Percentiles rank a stretch among this genome's conserved stretches.
Conservation (phyloP, 2,329 filamentous ascomycete species). For the Epichloe sibirici region DNA sequence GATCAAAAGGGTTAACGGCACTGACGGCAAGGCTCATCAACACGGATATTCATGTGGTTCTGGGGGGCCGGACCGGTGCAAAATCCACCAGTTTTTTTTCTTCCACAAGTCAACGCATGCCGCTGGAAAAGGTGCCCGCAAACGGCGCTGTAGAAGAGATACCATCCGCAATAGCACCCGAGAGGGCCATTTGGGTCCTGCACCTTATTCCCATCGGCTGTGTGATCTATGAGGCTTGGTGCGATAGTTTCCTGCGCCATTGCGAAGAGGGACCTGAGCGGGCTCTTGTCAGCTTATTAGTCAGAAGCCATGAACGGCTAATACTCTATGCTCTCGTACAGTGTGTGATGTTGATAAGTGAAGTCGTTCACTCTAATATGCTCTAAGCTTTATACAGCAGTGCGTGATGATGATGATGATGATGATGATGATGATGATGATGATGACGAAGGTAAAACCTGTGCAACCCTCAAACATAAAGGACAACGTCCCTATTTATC, state of each 20-base stretch:
- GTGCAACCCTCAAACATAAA: too few species aligned
- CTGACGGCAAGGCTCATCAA: neutral
- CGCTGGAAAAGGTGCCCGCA: neutral
- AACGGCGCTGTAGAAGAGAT: neutral
- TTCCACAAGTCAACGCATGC: neutral
- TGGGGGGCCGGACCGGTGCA: neutral
- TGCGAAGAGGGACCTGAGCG: too few species aligned
- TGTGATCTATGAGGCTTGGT: neutral
- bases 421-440: too few species aligned
- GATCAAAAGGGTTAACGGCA: neutral
- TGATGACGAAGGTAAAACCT: too few species aligned
- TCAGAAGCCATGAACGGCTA: too few species aligned
- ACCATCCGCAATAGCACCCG: neutral
- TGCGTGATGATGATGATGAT: too few species aligned
- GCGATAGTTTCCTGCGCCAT: neutral
- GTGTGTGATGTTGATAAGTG: too few species aligned
- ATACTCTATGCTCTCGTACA: too few species aligned
- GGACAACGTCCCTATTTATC: too few species aligned
- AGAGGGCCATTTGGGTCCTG: neutral
- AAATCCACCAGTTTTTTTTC: neutral
- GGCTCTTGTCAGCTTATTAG: too few species aligned
- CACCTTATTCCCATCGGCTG: neutral
- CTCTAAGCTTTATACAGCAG: too few species aligned
- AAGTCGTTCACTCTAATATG: too few species aligned
- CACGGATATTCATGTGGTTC: neutral